These are phyloP conservation scores for Melaleuca quinquenervia DNA, from an alignment of 345 rosid genomes.

Conservation along the genomic window DNA sequence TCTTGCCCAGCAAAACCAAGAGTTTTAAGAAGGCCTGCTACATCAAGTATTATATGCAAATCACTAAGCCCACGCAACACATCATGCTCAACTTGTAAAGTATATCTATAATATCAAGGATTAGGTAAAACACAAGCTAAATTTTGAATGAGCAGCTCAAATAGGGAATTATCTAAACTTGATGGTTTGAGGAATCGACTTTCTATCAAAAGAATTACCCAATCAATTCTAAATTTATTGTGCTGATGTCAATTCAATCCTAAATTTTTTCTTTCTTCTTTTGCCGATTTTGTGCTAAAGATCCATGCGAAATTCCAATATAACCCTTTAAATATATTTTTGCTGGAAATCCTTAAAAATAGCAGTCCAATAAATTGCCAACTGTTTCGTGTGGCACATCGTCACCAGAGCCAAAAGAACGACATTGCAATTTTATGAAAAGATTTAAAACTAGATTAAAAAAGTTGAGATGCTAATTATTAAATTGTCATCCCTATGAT, in stretches of 20 bases:
- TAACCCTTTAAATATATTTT: accelerated
- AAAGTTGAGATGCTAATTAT: no score
- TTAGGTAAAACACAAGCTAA: no score
- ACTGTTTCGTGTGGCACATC: accelerated
- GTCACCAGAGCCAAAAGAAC: accelerated
- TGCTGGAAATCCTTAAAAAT: accelerated
- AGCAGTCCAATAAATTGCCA: accelerated
- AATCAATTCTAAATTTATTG: neutral
- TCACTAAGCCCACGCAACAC: no score
- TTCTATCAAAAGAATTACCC: neutral
- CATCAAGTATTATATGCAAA: no score
- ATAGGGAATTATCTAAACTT: neutral
- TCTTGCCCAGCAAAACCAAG: neutral
- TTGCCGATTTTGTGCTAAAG: accelerated
- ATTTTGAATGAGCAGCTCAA: neutral
- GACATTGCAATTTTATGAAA: neutral
- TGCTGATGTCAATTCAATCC: neutral
- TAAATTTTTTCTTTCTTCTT: neutral
- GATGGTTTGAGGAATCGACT: neutral
- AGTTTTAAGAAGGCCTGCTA: no score
- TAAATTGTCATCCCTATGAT: accelerated
- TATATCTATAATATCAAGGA: no score
- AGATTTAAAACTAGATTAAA: no score
- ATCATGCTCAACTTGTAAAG: no score
- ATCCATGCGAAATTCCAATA: accelerated